These are phyloP conservation scores for Wickerhamiella alocasiicola DNA, from an alignment of 805 yeast genomes.

Conservation along the genomic window DNA sequence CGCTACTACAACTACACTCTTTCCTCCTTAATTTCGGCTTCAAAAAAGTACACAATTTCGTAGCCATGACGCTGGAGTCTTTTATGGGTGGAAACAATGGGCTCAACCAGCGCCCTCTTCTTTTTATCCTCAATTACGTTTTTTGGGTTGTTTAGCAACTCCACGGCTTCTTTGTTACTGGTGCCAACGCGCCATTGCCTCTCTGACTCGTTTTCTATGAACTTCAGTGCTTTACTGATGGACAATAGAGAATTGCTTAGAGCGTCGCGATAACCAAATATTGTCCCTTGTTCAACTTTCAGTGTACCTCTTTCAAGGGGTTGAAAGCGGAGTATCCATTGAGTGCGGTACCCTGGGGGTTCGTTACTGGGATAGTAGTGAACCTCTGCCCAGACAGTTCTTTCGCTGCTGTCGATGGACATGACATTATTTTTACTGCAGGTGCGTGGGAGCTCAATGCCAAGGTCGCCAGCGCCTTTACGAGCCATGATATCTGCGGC, in stretches of 20 bases:
- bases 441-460: conserved; percentile 10
- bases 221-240: conserved; percentile 7
- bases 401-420: background rate
- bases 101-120: conserved; percentile 8
- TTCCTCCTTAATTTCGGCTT: too few relatives aligned
- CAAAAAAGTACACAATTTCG: conserved; percentile 3
- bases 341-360: conserved; percentile 3
- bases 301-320: background rate
- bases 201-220: conserved; percentile 10
- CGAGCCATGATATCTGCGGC: conserved; percentile 14
- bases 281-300: background rate
- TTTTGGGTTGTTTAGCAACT: background rate
- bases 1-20: too few relatives aligned
- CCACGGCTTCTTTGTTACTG: conserved; percentile 3
- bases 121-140: conserved; percentile 1
- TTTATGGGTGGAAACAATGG: conserved; percentile 9
- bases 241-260: conserved; percentile 7
- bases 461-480: conserved; percentile 12
- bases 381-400: conserved; percentile 7
- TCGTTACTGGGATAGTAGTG: conserved; percentile 4
- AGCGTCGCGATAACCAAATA: conserved; percentile 4
- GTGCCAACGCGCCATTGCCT: conserved; percentile 10
- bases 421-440: background rate
- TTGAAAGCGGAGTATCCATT: background rate
- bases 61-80: conserved; percentile 14